phyloP scores from a whole-genome alignment of 2,329 filamentous ascomycete species.

The Trichophyton schoenleinii region DNA sequence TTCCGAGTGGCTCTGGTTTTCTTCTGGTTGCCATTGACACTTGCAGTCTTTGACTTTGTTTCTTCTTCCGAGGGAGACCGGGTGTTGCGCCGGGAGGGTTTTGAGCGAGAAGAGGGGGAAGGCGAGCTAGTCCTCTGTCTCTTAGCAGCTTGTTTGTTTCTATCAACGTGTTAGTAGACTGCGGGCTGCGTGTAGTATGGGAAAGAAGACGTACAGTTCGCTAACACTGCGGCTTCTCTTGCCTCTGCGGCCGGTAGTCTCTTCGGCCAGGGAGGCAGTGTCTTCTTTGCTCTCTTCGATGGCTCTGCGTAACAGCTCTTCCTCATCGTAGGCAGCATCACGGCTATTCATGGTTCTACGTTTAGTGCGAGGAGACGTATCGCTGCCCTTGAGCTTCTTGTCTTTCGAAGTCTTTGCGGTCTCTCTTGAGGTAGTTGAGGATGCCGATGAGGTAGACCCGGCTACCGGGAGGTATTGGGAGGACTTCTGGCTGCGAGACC shows the following conservation, averaged over 20 bases:
- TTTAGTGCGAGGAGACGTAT: slow-evolving; percentile 53
- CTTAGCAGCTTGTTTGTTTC: slow-evolving; percentile 60
- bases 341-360: slow-evolving; percentile 95
- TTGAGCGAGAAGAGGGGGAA: slow-evolving; percentile 49
- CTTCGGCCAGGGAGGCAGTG: slow-evolving; percentile 43
- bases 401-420: slow-evolving; percentile 28
- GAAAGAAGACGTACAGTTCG: slow-evolving; percentile 61
- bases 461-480: slow-evolving; percentile 52
- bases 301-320: slow-evolving; percentile 73
- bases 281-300: slow-evolving; percentile 94
- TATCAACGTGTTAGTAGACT: slow-evolving; percentile 25
- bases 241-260: slow-evolving; percentile 47
- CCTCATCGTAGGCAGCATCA: slow-evolving; percentile 88
- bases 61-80: slow-evolving; percentile 55
- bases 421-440: slow-evolving; percentile 32
- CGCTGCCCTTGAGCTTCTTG: slow-evolving; percentile 38
- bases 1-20: slow-evolving; percentile 48
- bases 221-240: slow-evolving; percentile 85
- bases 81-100: slow-evolving; percentile 34
- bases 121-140: slow-evolving; percentile 71
- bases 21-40: slow-evolving; percentile 35
- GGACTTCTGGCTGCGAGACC: slow-evolving; percentile 42
- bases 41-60: slow-evolving; percentile 28
- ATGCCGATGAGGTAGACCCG: slow-evolving; percentile 35
- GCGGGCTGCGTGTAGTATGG: background rate